A percentile compares a stretch with the other conserved stretches of the same genome.
Conservation (phyloP, 116 monocot species). For the Thalassia testudinum region DNA sequence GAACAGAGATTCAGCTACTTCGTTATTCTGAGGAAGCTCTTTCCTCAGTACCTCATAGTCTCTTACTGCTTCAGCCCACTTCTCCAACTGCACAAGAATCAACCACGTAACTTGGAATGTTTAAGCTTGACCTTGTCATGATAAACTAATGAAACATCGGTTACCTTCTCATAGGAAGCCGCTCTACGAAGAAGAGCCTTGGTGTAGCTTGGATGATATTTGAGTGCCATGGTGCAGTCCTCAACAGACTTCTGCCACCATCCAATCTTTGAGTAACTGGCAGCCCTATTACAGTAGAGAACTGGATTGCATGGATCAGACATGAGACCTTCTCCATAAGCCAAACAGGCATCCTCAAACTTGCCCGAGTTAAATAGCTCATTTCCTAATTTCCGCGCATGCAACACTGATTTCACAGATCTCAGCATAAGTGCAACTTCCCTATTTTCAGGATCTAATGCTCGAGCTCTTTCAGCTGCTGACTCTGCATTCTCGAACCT, state of each 20-base stretch:
- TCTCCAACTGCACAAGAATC: conserved; percentile 7
- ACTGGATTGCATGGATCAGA: conserved; percentile 59
- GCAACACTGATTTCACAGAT: conserved; percentile 39
- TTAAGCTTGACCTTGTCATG: background rate
- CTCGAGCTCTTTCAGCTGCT: conserved; percentile 40
- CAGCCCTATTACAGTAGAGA: conserved; percentile 75
- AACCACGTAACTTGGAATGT: background rate
- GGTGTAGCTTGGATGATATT: conserved; percentile 46
- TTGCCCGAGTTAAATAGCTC: conserved; percentile 43
- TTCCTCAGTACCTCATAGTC: conserved; percentile 74
- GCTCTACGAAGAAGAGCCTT: conserved; percentile 90
- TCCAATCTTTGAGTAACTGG: conserved; percentile 60
- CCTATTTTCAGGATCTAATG: conserved; percentile 29
- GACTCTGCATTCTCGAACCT: conserved; percentile 70
- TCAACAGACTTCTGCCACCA: conserved; percentile 61
- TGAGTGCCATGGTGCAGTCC: conserved; percentile 67
- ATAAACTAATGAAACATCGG: background rate
- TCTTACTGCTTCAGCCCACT: conserved; percentile 54
- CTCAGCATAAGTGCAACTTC: conserved; percentile 25
- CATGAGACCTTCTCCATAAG: conserved; percentile 72
- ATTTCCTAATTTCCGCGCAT: conserved; percentile 54
- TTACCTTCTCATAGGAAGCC: conserved; percentile 56
- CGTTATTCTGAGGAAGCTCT: conserved; percentile 53
- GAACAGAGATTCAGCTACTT: conserved; percentile 67
- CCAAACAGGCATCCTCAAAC: conserved; percentile 52